phyloP scores from a whole-genome alignment of 208 protist species.

The Trypanosomatidae sp. region DNA sequence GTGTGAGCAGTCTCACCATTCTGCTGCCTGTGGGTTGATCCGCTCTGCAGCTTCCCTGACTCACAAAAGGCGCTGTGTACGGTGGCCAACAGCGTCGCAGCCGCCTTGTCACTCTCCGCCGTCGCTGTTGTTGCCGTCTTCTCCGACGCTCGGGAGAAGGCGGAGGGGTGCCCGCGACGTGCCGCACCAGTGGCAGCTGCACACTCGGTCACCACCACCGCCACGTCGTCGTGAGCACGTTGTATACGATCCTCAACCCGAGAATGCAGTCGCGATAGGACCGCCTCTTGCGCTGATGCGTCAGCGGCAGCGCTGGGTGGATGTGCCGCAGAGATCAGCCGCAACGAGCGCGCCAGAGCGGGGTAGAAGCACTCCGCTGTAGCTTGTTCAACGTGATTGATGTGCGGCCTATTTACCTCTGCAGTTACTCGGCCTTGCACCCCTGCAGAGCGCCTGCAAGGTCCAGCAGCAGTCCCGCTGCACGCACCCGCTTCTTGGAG shows the following conservation, averaged over 20 bases:
- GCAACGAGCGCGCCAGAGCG: conserved; percentile 1
- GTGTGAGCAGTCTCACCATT: neutral
- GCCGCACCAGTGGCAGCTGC: neutral
- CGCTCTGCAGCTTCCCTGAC: neutral
- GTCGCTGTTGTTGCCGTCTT: neutral
- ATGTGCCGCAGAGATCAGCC: neutral
- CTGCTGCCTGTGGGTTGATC: neutral
- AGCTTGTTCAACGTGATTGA: conserved; percentile 5
- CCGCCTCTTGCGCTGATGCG: neutral
- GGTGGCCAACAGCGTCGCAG: neutral
- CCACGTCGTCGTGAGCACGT: neutral
- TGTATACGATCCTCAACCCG: neutral
- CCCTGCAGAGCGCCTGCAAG: neutral
- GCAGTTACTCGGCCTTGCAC: neutral
- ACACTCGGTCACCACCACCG: conserved; percentile 13
- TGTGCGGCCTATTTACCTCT: neutral
- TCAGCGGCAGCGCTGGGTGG: neutral
- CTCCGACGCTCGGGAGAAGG: neutral
- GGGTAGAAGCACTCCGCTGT: conserved; percentile 29
- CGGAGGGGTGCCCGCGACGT: neutral
- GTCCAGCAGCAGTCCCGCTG: neutral
- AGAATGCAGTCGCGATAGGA: neutral
- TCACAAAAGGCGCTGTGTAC: neutral
- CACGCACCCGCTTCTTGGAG: neutral
- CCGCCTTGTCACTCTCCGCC: conserved; percentile 1